These are phyloP conservation scores for Metarhizium humberi DNA, from an alignment of 2,329 filamentous ascomycete genomes.

Conservation along the genomic window DNA sequence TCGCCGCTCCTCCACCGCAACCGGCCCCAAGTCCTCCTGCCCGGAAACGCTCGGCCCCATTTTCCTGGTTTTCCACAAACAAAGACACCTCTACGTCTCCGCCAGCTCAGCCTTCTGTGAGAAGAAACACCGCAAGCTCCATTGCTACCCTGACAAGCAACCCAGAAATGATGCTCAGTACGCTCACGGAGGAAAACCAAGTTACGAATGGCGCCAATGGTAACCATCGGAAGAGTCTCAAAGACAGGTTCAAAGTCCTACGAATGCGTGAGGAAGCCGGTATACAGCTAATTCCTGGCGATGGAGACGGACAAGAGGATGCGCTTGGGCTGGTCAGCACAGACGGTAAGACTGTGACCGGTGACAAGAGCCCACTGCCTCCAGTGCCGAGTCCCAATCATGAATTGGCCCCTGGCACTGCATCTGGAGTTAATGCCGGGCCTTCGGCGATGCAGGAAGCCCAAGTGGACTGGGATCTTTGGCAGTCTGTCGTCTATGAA, in stretches of 20 bases:
- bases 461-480: slow-evolving; percentile 96
- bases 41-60: slow-evolving; percentile 79
- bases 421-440: slow-evolving; percentile 68
- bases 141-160: slow-evolving; percentile 72
- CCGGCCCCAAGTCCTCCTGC: slow-evolving; percentile 26
- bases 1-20: slow-evolving; percentile 21
- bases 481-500: slow-evolving; percentile 93
- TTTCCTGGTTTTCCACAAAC: slow-evolving; percentile 63
- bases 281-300: slow-evolving; percentile 40
- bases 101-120: slow-evolving; percentile 35
- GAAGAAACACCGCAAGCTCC: slow-evolving; percentile 70
- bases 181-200: slow-evolving; percentile 63
- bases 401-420: slow-evolving; percentile 74
- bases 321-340: slow-evolving; percentile 13
- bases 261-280: slow-evolving; percentile 65
- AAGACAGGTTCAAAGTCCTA: slow-evolving; percentile 70
- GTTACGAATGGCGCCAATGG: slow-evolving; percentile 33
- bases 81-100: slow-evolving; percentile 48
- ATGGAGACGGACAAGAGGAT: slow-evolving; percentile 37
- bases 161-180: slow-evolving; percentile 68
- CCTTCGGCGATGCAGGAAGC: slow-evolving; percentile 60
- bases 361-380: slow-evolving; percentile 27
- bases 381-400: slow-evolving; percentile 57
- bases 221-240: slow-evolving; percentile 52
- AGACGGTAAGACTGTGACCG: slow-evolving; percentile 15